These are phyloP conservation scores for button mushroom (Agaricus bisporus) DNA, from an alignment of 768 basidiomycete genomes.

Conservation along the genomic window DNA sequence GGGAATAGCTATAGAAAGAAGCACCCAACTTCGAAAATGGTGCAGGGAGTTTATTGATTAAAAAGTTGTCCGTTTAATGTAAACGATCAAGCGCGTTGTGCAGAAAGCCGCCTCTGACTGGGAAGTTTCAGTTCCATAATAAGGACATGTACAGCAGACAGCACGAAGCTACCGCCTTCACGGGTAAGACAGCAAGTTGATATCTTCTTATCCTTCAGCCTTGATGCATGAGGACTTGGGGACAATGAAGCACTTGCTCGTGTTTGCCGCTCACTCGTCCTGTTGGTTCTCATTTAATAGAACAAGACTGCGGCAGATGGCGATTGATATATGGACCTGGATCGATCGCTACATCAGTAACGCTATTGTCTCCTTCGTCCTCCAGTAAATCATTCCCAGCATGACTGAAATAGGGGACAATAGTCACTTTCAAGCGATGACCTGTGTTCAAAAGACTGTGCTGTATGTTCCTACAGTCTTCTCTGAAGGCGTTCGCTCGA, in stretches of 20 bases:
- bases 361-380: background rate
- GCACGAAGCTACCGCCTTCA: background rate
- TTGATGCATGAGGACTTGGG: constrained; percentile 2
- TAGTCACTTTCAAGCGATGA: too few relatives aligned
- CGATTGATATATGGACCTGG: background rate
- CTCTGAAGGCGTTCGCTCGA: background rate
- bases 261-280: constrained; percentile 1
- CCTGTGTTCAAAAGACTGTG: background rate
- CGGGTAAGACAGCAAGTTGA: background rate
- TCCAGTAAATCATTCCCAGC: background rate
- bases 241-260: background rate
- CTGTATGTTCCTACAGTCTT: background rate
- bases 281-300: constrained; percentile 2
- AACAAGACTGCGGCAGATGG: background rate
- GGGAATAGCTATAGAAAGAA: background rate
- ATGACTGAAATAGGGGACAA: background rate
- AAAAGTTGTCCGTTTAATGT: background rate
- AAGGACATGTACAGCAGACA: background rate
- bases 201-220: background rate
- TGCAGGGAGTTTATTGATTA: background rate
- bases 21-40: background rate
- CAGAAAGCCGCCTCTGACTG: background rate
- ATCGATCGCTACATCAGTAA: background rate
- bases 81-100: constrained; percentile 4
- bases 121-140: background rate